Percentiles rank a stretch among this genome's conserved stretches.
phyloP scores from a whole-genome alignment of 768 basidiomycete genomes.

The Leucosporidium creatinivorum region DNA sequence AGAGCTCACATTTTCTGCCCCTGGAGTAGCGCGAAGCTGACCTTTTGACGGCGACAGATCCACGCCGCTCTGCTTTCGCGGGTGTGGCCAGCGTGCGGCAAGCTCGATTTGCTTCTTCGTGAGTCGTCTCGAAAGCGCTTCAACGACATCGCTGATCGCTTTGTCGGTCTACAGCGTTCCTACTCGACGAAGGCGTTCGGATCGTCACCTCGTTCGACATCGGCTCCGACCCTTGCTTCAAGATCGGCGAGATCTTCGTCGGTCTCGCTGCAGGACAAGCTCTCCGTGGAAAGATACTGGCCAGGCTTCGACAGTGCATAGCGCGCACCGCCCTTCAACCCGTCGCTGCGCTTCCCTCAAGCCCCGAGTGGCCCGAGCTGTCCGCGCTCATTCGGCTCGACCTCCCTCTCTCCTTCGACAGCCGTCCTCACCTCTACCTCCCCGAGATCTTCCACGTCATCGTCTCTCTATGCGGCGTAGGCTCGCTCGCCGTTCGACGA shows the following conservation, averaged over 20 bases:
- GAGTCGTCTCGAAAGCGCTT: conserved; percentile 45
- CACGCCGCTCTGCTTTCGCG: conserved; percentile 60
- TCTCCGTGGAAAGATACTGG: conserved; percentile 68
- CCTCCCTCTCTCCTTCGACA: conserved; percentile 62
- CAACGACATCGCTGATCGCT: conserved; percentile 62
- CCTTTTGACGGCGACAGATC: conserved; percentile 46
- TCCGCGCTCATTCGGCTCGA: conserved; percentile 70
- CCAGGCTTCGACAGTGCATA: conserved; percentile 53
- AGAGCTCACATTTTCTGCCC: too few species aligned
- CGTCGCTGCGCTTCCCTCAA: not conserved
- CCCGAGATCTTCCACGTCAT: conserved; percentile 76
- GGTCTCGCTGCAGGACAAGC: conserved; percentile 59
- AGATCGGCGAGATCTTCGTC: conserved; percentile 60
- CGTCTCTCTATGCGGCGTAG: conserved; percentile 67
- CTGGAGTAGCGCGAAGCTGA: too few species aligned
- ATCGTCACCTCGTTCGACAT: conserved; percentile 55
- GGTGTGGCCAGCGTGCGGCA: conserved; percentile 70
- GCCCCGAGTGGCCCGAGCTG: conserved; percentile 43
- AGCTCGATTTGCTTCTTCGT: conserved; percentile 49
- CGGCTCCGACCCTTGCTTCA: not conserved
- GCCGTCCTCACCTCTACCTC: conserved; percentile 63
- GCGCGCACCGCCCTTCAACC: not conserved
- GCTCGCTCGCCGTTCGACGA: conserved; percentile 64
- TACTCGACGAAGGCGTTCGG: conserved; percentile 1
- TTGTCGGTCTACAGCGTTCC: conserved; percentile 47